A percentile compares a stretch with the other conserved stretches of the same genome.
Conservation (phyloP, 2,329 filamentous ascomycete species). For the Talaromyces funiculosus region DNA sequence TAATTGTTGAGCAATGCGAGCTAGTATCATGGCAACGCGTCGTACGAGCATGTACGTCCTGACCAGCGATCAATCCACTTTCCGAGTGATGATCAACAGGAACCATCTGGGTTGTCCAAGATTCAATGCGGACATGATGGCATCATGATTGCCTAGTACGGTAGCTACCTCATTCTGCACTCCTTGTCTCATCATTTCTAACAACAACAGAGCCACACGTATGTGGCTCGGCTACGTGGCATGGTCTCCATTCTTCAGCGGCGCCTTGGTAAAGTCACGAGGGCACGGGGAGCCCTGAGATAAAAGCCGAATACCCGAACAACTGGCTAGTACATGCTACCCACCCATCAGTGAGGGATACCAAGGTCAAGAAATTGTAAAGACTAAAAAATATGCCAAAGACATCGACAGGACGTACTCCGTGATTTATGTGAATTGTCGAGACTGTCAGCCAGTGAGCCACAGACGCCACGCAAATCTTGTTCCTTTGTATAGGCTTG, state of each 20-base stretch:
- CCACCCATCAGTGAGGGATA: neutral
- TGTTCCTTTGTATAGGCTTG: neutral
- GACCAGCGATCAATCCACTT: conserved; percentile 1
- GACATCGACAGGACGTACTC: neutral
- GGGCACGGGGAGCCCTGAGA: neutral
- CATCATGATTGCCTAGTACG: neutral
- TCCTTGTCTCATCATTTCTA: neutral
- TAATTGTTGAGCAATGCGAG: neutral
- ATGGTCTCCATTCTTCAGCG: neutral
- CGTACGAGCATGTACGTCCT: neutral
- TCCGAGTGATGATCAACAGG: conserved; percentile 5
- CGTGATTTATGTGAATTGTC: neutral
- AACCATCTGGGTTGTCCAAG: neutral
- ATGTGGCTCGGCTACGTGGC: neutral
- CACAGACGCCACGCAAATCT: neutral
- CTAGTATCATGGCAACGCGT: neutral
- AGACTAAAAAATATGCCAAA: neutral
- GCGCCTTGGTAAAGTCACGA: neutral
- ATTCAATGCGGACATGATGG: neutral
- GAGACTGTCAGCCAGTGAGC: neutral
- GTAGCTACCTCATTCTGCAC: neutral
- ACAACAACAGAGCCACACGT: neutral
- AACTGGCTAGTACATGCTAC: neutral
- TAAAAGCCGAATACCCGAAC: neutral
- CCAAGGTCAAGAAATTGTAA: neutral